Conservation (phyloP, 1,284 basidiomycete genomes). For the Porogramme epimiltina region DNA sequence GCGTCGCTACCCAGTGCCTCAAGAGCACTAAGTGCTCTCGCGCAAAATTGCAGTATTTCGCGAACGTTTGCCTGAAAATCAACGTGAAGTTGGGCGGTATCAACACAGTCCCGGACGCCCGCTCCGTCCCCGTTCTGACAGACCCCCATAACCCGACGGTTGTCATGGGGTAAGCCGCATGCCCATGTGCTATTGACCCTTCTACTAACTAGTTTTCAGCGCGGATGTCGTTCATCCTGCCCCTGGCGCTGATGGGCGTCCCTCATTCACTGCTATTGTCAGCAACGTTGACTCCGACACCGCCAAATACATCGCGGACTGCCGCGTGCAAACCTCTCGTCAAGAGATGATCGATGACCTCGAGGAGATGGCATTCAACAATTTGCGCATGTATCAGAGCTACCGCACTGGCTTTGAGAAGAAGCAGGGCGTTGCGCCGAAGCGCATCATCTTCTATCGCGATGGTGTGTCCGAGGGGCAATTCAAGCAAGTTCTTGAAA, state of each 20-base stretch:
- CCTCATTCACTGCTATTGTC: conserved; percentile 77
- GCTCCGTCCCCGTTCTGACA: conserved; percentile 59
- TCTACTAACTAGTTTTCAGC: conserved; percentile 37
- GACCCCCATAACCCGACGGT: conserved; percentile 73
- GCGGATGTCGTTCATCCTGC: conserved; percentile 81
- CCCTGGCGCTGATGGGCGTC: conserved; percentile 69
- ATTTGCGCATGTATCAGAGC: conserved; percentile 54
- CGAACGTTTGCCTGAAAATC: conserved; percentile 79
- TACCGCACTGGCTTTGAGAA: conserved; percentile 58
- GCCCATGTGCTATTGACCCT: background rate
- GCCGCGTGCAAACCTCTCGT: conserved; percentile 65
- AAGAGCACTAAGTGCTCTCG: conserved; percentile 61
- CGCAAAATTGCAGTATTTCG: conserved; percentile 73
- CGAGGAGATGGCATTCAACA: conserved; percentile 54
- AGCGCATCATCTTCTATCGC: conserved; percentile 74
- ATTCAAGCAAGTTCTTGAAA: conserved; percentile 66
- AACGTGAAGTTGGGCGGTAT: conserved; percentile 83
- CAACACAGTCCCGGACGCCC: conserved; percentile 69
- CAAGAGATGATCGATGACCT: conserved; percentile 77
- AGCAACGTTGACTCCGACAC: conserved; percentile 71
- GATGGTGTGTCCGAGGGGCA: conserved; percentile 84
- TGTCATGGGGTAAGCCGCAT: conserved; percentile 57
- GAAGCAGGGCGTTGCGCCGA: conserved; percentile 48
- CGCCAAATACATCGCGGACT: conserved; percentile 55
- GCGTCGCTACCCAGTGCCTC: conserved; percentile 76